Evolutionary conservation across 2,329 filamentous ascomycete species (phyloP), one percentile per base, ranked within the genome.

Genomic region (Fusarium chlamydosporum): DNA sequence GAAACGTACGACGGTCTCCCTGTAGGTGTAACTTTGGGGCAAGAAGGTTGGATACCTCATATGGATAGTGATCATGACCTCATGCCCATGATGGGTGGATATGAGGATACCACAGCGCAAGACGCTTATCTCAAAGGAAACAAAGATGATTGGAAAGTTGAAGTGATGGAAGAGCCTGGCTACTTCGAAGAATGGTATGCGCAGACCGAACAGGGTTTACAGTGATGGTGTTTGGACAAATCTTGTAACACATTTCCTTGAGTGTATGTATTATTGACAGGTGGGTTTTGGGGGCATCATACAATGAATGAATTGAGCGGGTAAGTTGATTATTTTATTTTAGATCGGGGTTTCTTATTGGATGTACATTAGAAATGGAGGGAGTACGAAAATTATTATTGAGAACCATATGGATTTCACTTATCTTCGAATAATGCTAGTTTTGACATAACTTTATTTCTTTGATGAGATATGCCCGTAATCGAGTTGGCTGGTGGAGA

Each of bases 101-200:
- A 63, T 29, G 54, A 56, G 27, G 65, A 65, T 35, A 20, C 55
- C 4, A 60, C 56, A 47, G 65, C 69, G 18, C 74, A 76, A 47
- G 74, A 76, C 20, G 71, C 61, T 7, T 79, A 77, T 47, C 71
- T 81, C 29, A 74, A 70, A 42, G 78, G 79, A 23, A 73, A 68
- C 11, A 71, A 77, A 33, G 71, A 68, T 12, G 79, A 79, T 51
- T 81, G 79, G 79, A 70, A 76, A 56, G 68, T 80, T 10, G 76
- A 78, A 64, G 72, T 77, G 20, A 56, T 81, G 10, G 76, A 77
- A 10, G 74, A 75, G 23, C 67, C 63, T 20, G 70, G 71, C 23
- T 75, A 77, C 47, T 78, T 77, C 58, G 74, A 74, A 33, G 64
- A 77, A 34, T 79, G 77, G 76, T 76, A 79, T 60, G 59, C 65